These are phyloP conservation scores for Pseudozyma sp. DNA, from an alignment of 1,284 basidiomycete genomes.

Conservation along the genomic window DNA sequence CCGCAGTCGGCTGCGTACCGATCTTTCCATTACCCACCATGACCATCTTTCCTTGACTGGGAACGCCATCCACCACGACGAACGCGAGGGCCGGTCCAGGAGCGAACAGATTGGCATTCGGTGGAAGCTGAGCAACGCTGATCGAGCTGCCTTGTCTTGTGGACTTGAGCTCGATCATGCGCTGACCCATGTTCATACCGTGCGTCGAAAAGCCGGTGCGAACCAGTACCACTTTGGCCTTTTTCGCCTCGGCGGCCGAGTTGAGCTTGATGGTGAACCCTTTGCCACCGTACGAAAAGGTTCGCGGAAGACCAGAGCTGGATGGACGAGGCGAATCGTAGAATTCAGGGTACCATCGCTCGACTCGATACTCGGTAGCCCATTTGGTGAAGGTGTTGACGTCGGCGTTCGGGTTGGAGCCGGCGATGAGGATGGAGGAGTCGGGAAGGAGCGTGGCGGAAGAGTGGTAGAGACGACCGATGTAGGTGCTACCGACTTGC, in stretches of 20 bases:
- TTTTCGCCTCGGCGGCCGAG: slow-evolving; percentile 63
- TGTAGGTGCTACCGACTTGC: slow-evolving; percentile 39
- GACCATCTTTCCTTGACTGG: slow-evolving; percentile 61
- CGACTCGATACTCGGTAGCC: slow-evolving; percentile 56
- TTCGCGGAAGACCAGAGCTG: slow-evolving; percentile 36
- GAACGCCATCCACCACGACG: slow-evolving; percentile 63
- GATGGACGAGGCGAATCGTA: slow-evolving; percentile 59
- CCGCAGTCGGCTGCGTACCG: slow-evolving; percentile 39
- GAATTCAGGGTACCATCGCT: slow-evolving; percentile 60
- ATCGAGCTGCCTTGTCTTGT: slow-evolving; percentile 25
- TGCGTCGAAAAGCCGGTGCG: slow-evolving; percentile 93
- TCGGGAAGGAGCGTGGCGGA: slow-evolving; percentile 59
- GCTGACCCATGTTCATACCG: slow-evolving; percentile 91
- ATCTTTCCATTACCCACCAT: slow-evolving; percentile 64
- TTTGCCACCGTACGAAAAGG: slow-evolving; percentile 57
- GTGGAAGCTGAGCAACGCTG: slow-evolving; percentile 59
- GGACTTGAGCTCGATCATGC: slow-evolving; percentile 55
- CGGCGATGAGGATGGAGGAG: slow-evolving; percentile 57
- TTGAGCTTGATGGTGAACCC: slow-evolving; percentile 48
- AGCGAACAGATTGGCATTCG: slow-evolving; percentile 61
- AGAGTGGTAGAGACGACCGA: slow-evolving; percentile 62
- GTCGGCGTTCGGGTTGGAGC: slow-evolving; percentile 62
- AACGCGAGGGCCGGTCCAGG: slow-evolving; percentile 66
- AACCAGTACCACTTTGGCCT: slow-evolving; percentile 78
- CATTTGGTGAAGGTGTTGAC: slow-evolving; percentile 39